These are phyloP conservation scores for Penicillium taxi DNA, from an alignment of 495 filamentous ascomycete genomes.

Conservation along the genomic window DNA sequence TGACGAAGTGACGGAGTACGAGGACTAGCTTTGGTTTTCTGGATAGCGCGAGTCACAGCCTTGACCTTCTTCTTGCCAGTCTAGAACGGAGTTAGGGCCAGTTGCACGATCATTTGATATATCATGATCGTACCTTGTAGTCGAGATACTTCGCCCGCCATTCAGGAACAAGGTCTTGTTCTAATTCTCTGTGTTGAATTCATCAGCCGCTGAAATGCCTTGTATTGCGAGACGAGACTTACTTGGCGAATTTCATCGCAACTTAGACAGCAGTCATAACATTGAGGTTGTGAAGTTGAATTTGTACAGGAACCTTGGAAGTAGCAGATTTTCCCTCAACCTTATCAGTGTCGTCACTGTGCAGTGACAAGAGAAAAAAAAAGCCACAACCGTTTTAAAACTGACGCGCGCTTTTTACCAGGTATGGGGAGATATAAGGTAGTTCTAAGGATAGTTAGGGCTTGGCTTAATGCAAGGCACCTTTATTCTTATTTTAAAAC, in stretches of 20 bases:
- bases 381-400: too few species aligned
- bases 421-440: too few species aligned
- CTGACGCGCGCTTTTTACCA: too few species aligned
- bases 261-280: not conserved
- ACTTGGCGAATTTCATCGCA: constrained; percentile 59
- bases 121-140: constrained; percentile 57
- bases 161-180: constrained; percentile 82
- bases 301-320: too few species aligned
- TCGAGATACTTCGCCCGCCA: constrained; percentile 89
- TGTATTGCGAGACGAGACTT: constrained; percentile 16
- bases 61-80: constrained; percentile 87
- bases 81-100: constrained; percentile 20
- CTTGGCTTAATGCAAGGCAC: too few species aligned
- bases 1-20: constrained; percentile 34
- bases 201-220: constrained; percentile 18
- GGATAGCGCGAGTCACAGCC: constrained; percentile 61
- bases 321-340: too few species aligned
- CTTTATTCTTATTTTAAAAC: too few species aligned
- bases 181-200: constrained; percentile 54
- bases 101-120: not conserved
- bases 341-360: not conserved
- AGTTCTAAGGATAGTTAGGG: too few species aligned
- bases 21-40: constrained; percentile 50
- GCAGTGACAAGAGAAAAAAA: not conserved
- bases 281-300: not conserved